These are phyloP conservation scores for Apiotrichum veenhuisii DNA, from an alignment of 1,284 basidiomycete genomes.

Conservation along the genomic window DNA sequence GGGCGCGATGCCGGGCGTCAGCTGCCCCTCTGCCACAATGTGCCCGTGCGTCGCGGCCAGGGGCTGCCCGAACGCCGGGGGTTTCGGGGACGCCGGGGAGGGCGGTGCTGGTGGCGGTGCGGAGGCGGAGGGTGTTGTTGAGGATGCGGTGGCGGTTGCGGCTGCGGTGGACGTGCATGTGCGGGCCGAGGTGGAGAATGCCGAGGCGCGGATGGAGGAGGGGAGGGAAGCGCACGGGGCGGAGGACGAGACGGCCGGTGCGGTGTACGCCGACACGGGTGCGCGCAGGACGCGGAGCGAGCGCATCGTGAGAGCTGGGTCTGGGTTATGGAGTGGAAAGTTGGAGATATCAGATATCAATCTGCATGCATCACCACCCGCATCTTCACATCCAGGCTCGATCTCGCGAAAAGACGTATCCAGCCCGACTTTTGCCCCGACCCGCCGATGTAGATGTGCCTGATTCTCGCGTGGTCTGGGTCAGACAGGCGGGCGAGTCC, in stretches of 20 bases:
- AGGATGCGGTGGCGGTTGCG: not conserved
- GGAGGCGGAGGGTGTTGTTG: not conserved
- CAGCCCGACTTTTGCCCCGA: too few relatives aligned
- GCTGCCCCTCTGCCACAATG: conserved; percentile 63
- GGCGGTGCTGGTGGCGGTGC: not conserved
- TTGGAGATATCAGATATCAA: too few relatives aligned
- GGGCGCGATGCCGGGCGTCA: conserved; percentile 79
- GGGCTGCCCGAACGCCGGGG: conserved; percentile 72
- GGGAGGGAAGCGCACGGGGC: not conserved
- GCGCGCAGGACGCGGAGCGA: not conserved
- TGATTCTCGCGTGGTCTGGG: too few relatives aligned
- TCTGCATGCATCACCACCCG: too few relatives aligned
- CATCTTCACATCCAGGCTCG: too few relatives aligned
- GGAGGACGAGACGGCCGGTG: not conserved
- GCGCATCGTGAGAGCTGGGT: too few relatives aligned
- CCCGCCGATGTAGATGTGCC: too few relatives aligned
- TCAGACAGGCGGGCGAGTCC: too few relatives aligned
- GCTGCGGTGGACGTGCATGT: not conserved
- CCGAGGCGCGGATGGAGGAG: not conserved
- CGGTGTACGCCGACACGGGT: too few relatives aligned
- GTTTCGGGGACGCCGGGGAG: conserved; percentile 52
- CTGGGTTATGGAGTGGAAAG: too few relatives aligned
- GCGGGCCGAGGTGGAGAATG: not conserved
- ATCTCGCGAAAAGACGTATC: too few relatives aligned
- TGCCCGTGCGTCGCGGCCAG: conserved; percentile 72